These are phyloP conservation scores for Lyophyllum semitale DNA, from an alignment of 768 basidiomycete genomes.

Conservation along the genomic window DNA sequence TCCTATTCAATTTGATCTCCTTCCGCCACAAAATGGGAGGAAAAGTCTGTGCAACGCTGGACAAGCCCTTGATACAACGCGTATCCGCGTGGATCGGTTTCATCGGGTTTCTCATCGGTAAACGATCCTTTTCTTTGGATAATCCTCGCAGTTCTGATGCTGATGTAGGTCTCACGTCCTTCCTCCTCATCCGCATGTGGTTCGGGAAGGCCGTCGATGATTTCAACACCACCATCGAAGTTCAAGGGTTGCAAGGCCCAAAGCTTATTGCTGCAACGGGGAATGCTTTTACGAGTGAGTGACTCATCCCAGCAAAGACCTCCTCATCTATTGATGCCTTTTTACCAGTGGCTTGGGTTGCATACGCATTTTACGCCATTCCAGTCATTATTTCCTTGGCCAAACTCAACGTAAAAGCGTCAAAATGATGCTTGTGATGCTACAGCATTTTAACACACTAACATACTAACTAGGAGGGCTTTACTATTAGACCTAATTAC, in stretches of 20 bases:
- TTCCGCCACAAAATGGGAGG: constrained; percentile 65
- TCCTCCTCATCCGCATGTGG: constrained; percentile 77
- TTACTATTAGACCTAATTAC: not conserved
- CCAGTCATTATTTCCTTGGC: constrained; percentile 70
- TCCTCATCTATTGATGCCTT: constrained; percentile 1
- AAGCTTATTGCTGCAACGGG: constrained; percentile 61
- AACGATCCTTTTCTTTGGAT: constrained; percentile 12
- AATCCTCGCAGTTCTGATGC: constrained; percentile 1
- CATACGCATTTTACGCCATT: constrained; percentile 71
- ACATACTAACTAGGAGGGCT: not conserved
- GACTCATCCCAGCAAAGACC: not conserved
- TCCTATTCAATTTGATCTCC: constrained; percentile 65
- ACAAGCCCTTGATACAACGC: constrained; percentile 59
- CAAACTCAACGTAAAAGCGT: constrained; percentile 62
- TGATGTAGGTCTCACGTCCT: constrained; percentile 60
- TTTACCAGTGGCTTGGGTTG: constrained; percentile 73
- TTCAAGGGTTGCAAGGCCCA: constrained; percentile 55
- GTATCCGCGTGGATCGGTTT: constrained; percentile 75
- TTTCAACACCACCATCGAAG: constrained; percentile 65
- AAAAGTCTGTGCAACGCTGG: constrained; percentile 48
- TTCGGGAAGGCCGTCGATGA: constrained; percentile 79
- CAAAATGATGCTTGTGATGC: constrained; percentile 20
- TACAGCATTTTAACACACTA: not conserved
- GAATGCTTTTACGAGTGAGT: constrained; percentile 77
- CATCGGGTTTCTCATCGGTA: constrained; percentile 75